Evolutionary conservation across 148 eudicot genomes (phyloP).

Genomic region (Amaranthus palmeri): DNA sequence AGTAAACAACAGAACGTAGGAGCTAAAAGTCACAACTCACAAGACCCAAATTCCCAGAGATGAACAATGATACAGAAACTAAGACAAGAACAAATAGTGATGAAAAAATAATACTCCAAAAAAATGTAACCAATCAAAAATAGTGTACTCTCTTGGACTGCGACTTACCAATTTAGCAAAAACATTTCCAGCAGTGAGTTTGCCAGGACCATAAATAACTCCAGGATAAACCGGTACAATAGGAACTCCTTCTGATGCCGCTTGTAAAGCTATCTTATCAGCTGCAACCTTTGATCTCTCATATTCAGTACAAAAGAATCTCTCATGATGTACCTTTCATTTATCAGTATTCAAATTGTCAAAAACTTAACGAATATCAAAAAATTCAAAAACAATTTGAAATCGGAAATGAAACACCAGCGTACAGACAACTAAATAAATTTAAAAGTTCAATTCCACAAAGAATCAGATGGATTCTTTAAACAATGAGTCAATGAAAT

Average conservation of each 20-base stretch:
- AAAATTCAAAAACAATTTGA: not conserved
- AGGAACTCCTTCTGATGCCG: slow-evolving; percentile 73
- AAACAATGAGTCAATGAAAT: too few species aligned
- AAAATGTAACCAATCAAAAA: not conserved
- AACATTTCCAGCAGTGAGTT: slow-evolving; percentile 68
- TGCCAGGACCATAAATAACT: slow-evolving; percentile 87
- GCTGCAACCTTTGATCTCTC: slow-evolving; percentile 76
- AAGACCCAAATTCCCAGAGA: not conserved
- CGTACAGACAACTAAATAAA: too few species aligned
- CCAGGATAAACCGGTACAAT: slow-evolving; percentile 81
- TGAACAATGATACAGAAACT: not conserved
- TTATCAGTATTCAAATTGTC: too few species aligned
- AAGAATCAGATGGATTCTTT: not conserved
- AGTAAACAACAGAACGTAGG: too few species aligned
- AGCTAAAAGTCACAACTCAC: too few species aligned
- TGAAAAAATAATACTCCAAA: not conserved
- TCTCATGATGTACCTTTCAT: slow-evolving; percentile 61
- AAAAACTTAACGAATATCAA: not conserved
- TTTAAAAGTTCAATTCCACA: not conserved
- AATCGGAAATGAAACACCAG: too few species aligned
- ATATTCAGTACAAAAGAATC: slow-evolving; percentile 77
- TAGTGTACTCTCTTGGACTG: not conserved
- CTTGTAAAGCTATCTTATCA: slow-evolving; percentile 77
- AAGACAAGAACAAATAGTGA: not conserved
- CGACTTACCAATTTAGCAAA: slow-evolving; percentile 71